Base-by-base conservation (phyloP, 768 basidiomycete genomes). In the Butyriboletus loyo region DNA sequence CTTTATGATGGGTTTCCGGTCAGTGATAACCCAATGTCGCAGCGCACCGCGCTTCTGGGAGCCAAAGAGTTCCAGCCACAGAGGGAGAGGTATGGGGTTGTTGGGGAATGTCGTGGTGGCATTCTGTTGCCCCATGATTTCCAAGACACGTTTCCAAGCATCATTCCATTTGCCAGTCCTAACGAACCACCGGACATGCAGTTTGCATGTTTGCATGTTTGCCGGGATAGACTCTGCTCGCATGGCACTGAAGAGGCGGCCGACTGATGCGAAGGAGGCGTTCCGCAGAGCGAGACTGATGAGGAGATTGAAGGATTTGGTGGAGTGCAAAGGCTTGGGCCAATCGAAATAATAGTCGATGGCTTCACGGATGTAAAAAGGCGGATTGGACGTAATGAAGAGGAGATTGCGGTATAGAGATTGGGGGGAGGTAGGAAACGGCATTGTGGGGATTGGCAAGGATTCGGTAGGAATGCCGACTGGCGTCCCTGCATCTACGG, bases 1-100 rank as follows among this genome's bases (percentile, higher is more conserved):
- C 19, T 14, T 31, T 25, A 3, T 6, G 42, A 15, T 15, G 25
- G 46, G 25, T 37, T 36, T 43, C 35, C 15, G 32, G 54, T 43
- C 19, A 22, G 50, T 35, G 43, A 55, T 50, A 22, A 47, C 28
- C 58, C 61, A 63, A 38, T 43, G 53, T 34, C 67, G 63, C 25
- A 66, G 56, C 6, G 68, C 72, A 41, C 73, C 70, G 46, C 70
- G 66, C 49, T 75, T 76, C 55, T 66, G 60, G 17, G 73, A 72
- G 42, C 75, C 73, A 57, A 82, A 78, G 57, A 88, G 79, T 55
- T 88, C 85, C 39, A 81, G 52, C 86, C 84, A 87, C 46, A 88
- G 65, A 5, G 69, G 62, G 25, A 81, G 70, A 25, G 77, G 79
- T 30, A 76, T 68, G 28, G 53, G 38, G 7, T 53, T 55, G 25